Conservation (phyloP, 345 rosid genomes). For the Triadica sebifera region DNA sequence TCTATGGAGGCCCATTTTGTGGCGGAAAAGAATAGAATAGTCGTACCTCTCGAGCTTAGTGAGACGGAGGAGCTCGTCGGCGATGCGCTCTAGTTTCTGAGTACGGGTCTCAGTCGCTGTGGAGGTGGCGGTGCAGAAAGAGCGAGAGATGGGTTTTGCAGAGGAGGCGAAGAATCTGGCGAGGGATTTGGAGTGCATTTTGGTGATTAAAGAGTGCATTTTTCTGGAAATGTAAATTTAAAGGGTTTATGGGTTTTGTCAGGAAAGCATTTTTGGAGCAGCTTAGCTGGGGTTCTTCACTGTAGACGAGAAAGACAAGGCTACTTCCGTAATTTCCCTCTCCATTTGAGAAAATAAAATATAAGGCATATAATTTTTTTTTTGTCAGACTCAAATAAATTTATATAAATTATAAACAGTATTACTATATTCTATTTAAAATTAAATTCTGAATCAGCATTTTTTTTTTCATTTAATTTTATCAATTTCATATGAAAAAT, state of each 20-base stretch:
- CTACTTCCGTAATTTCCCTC: not conserved
- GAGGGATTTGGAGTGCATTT: conserved; percentile 26
- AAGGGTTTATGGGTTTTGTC: not conserved
- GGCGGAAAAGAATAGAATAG: conserved; percentile 70
- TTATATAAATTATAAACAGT: no score
- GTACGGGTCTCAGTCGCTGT: conserved; percentile 53
- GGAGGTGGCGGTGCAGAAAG: conserved; percentile 21
- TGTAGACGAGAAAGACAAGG: not conserved
- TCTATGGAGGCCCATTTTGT: conserved; percentile 63
- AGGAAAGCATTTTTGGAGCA: not conserved
- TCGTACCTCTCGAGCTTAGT: conserved; percentile 71
- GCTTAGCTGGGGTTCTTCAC: not conserved
- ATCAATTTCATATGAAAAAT: no score
- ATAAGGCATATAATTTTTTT: no score
- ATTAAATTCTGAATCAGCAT: no score
- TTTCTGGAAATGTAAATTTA: not conserved
- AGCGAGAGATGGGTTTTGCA: conserved; percentile 22
- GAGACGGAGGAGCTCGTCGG: conserved; percentile 67
- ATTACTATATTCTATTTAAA: no score
- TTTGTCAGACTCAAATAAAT: no score
- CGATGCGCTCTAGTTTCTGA: conserved; percentile 81
- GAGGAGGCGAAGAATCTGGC: conserved; percentile 18
- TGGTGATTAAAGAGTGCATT: not conserved
- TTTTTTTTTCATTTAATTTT: no score
- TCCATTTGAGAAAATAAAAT: no score